These are phyloP conservation scores for Strobilomyces dryophilus DNA, from an alignment of 768 basidiomycete species.

Conservation along the genomic window DNA sequence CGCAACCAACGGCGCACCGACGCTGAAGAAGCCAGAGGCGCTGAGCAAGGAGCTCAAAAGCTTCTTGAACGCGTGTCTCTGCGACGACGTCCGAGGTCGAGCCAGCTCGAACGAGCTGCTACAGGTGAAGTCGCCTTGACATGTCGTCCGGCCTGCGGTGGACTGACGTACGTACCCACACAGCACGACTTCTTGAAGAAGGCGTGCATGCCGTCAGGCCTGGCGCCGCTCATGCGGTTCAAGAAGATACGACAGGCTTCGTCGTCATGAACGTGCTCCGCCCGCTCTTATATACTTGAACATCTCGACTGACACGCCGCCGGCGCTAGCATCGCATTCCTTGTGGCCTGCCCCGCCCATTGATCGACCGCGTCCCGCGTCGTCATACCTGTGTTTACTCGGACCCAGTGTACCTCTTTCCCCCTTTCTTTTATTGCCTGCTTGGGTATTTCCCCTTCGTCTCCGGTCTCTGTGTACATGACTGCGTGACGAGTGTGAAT, in stretches of 20 bases:
- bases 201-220: slow-evolving; percentile 74
- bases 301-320: not conserved
- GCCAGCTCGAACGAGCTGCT: slow-evolving; percentile 86
- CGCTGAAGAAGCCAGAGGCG: slow-evolving; percentile 91
- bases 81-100: slow-evolving; percentile 92
- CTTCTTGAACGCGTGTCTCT: slow-evolving; percentile 96
- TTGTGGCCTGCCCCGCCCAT: not conserved
- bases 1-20: slow-evolving; percentile 98
- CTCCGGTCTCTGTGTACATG: not conserved
- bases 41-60: slow-evolving; percentile 91
- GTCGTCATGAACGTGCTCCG: not conserved
- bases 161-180: not conserved
- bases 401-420: not conserved
- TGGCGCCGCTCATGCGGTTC: slow-evolving; percentile 84
- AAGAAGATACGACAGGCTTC: slow-evolving; percentile 35
- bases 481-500: not conserved
- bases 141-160: not conserved
- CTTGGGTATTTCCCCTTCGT: too few species aligned
- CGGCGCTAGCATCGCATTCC: too few species aligned
- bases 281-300: slow-evolving; percentile 12
- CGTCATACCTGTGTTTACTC: not conserved
- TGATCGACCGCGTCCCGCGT: not conserved
- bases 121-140: slow-evolving; percentile 48
- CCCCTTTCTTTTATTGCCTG: not conserved
- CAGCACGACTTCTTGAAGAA: slow-evolving; percentile 95